phyloP scores from a whole-genome alignment of 805 yeast species.

The Cephaloascus albidus region DNA sequence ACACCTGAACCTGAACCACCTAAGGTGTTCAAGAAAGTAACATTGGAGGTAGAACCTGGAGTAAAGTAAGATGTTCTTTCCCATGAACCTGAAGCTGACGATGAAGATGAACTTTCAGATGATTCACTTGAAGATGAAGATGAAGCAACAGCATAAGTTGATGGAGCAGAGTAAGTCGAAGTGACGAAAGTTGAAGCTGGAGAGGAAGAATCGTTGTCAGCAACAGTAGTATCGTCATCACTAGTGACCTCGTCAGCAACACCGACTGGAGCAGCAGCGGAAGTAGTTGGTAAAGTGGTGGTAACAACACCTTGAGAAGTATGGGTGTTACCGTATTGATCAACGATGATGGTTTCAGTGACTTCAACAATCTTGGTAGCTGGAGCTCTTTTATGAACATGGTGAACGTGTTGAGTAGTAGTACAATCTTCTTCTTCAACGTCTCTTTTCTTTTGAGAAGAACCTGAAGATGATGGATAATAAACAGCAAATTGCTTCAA shows the following conservation, averaged over 20 bases:
- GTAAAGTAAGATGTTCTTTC: conserved; percentile 57
- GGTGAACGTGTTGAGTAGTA: conserved; percentile 34
- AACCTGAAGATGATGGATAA: conserved; percentile 46
- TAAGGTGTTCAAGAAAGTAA: conserved; percentile 74
- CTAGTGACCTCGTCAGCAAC: conserved; percentile 12
- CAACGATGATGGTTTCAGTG: conserved; percentile 70
- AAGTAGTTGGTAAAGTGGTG: conserved; percentile 8
- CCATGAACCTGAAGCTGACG: conserved; percentile 53
- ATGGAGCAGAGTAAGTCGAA: conserved; percentile 6
- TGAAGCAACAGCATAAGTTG: conserved; percentile 12
- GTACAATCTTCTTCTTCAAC: conserved; percentile 33
- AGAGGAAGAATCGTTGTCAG: conserved; percentile 6
- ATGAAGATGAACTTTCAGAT: conserved; percentile 21
- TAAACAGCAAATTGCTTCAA: conserved; percentile 85
- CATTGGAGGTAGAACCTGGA: conserved; percentile 63
- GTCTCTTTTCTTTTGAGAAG: conserved; percentile 34
- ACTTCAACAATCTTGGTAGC: conserved; percentile 61
- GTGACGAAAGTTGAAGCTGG: conserved; percentile 9
- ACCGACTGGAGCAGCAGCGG: conserved; percentile 15
- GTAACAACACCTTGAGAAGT: conserved; percentile 6
- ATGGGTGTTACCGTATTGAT: conserved; percentile 40
- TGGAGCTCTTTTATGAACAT: conserved; percentile 50
- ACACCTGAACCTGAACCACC: conserved; percentile 91
- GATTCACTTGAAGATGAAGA: conserved; percentile 13
- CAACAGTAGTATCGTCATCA: conserved; percentile 2